Conservation (phyloP, 305 asterid species). For the Lippia alba region DNA sequence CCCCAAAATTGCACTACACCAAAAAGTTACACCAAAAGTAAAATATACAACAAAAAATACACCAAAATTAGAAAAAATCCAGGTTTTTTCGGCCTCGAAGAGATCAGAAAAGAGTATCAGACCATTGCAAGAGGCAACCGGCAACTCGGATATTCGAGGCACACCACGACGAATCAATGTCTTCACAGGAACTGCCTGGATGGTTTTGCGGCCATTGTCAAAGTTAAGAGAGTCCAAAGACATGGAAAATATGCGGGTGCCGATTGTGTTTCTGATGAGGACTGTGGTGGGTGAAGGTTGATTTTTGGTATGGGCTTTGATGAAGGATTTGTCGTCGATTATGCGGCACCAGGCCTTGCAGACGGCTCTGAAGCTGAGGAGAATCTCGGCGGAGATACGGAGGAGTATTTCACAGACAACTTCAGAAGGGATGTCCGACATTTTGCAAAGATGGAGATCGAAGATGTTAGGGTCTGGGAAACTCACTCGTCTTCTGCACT, state of each 20-base stretch:
- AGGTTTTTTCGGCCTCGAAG: too few species aligned
- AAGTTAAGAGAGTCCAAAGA: slow-evolving; percentile 4
- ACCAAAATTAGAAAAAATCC: too few species aligned
- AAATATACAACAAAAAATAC: too few species aligned
- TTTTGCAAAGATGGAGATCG: too few species aligned
- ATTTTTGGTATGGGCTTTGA: slow-evolving; percentile 20
- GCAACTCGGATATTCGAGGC: background rate
- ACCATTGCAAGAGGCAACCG: slow-evolving; percentile 26
- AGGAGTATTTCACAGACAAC: slow-evolving; percentile 9
- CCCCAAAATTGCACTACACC: too few species aligned
- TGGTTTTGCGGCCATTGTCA: background rate
- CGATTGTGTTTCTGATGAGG: background rate
- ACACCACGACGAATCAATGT: background rate
- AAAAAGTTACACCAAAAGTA: too few species aligned
- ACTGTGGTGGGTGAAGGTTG: background rate
- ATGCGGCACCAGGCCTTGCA: slow-evolving; percentile 31
- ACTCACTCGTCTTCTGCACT: too few species aligned
- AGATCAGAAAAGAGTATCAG: slow-evolving; percentile 24
- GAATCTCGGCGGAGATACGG: slow-evolving; percentile 15
- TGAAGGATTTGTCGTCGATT: slow-evolving; percentile 33
- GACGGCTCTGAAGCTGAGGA: slow-evolving; percentile 12
- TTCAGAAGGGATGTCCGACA: slow-evolving; percentile 30
- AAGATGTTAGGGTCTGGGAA: too few species aligned
- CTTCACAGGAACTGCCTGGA: slow-evolving; percentile 2
- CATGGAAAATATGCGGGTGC: background rate